These are phyloP conservation scores for Calocera cornea DNA, from an alignment of 768 basidiomycete species.

Conservation along the genomic window DNA sequence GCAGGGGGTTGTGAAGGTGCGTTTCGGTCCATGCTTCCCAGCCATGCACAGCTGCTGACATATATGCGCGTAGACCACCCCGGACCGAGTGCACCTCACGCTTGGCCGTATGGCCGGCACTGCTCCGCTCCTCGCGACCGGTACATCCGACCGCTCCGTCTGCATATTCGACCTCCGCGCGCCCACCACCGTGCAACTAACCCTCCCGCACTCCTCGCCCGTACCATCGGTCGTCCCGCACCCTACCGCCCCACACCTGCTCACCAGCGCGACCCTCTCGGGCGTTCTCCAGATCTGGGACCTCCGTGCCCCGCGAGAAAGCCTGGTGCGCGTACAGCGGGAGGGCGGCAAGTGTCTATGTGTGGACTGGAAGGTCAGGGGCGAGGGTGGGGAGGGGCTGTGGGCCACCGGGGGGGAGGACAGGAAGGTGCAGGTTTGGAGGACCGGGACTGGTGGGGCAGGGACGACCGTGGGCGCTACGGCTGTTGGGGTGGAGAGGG, in stretches of 20 bases:
- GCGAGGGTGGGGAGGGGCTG: slow-evolving; percentile 28
- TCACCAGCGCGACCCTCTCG: slow-evolving; percentile 28
- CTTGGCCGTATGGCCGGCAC: not conserved
- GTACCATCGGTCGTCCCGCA: slow-evolving; percentile 27
- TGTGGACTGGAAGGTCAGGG: slow-evolving; percentile 21
- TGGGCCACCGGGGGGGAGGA: slow-evolving; percentile 32
- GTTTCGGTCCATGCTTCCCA: slow-evolving; percentile 5
- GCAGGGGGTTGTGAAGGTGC: slow-evolving; percentile 24
- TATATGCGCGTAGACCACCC: slow-evolving; percentile 5
- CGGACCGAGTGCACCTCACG: not conserved
- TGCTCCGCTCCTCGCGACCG: not conserved
- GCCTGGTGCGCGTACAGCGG: slow-evolving; percentile 26
- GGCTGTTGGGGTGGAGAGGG: too few relatives aligned
- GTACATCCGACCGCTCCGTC: not conserved
- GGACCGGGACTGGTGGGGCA: not conserved
- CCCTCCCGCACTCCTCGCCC: slow-evolving; percentile 25
- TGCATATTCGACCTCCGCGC: slow-evolving; percentile 13
- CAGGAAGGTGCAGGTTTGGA: slow-evolving; percentile 21
- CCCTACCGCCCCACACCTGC: slow-evolving; percentile 27
- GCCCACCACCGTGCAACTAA: slow-evolving; percentile 27
- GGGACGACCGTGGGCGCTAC: not conserved
- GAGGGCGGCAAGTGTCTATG: slow-evolving; percentile 16
- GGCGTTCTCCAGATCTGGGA: slow-evolving; percentile 31
- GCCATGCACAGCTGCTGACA: not conserved
- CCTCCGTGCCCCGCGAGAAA: slow-evolving; percentile 29